Base-by-base conservation (phyloP, 2,329 filamentous ascomycete species). In the Leptographium radiaticola region DNA sequence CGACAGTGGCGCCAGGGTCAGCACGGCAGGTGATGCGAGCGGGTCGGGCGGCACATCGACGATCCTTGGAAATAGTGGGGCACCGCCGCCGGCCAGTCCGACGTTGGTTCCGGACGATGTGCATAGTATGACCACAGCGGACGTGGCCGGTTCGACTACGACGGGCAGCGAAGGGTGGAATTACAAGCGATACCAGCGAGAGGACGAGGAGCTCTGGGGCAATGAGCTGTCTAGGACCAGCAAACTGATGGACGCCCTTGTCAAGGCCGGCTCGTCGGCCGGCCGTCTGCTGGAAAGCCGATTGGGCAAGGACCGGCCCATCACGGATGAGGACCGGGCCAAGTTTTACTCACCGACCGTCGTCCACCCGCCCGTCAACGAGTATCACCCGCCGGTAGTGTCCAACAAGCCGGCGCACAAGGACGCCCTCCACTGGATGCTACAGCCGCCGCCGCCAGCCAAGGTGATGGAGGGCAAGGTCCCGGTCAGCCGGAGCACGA, bases 381-480 rank as follows among this genome's bases (percentile, higher is more conserved):
- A 94, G 57, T 79, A 90, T 55, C 87, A 94, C 65, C 87, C 88
- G 6, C 88, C 89, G 3, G 84, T 94, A 51, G 86, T 93, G 57
- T 88, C 80, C 66, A 87, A 82, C 68, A 85, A 80, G 54, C 86
- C 83, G 15, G 76, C 75, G 40, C 82, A 79, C 64, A 81, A 73
- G 63, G 81, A 82, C 53, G 88, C 87, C 56, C 84, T 86, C 53
- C 78, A 77, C 63, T 96, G 90, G 90, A 95, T 96, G 89, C 73
- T 95, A 51, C 88, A 95, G 64, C 90, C 90, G 2, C 89, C 89
- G 1, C 90, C 90, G n/a, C 80, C 84, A 38, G 89, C 90, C 54
- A 89, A 85, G 66, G 76, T 95, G 56, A 96, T 96, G 90, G 86
- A 86, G 59, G 90, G 89, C 59, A 93, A 90, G 66, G 80, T 87